phyloP scores from a whole-genome alignment of 176 grass and related monocot genomes.

The Chrysopogon serrulatus region DNA sequence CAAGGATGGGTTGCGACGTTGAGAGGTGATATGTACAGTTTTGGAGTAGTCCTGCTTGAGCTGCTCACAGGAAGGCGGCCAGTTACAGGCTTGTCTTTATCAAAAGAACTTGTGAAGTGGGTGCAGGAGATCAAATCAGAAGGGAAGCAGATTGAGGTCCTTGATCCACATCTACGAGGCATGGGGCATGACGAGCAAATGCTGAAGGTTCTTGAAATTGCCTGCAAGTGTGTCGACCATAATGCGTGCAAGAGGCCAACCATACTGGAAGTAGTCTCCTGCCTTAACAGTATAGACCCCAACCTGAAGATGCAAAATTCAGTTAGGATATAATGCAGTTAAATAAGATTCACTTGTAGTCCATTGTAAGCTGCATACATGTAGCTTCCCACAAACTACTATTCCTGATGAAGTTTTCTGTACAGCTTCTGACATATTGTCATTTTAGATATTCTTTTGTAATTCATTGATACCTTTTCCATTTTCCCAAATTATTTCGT shows the following conservation, averaged over 20 bases:
- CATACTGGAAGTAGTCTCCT: constrained; percentile 35
- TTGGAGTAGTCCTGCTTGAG: constrained; percentile 76
- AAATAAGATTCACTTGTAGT: neutral
- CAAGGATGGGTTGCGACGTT: constrained; percentile 63
- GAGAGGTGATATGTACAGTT: constrained; percentile 80
- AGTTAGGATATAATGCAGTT: neutral
- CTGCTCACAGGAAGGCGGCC: constrained; percentile 60
- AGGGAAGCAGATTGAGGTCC: constrained; percentile 39
- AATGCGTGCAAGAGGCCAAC: constrained; percentile 41
- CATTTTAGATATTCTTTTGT: neutral
- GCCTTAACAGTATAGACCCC: constrained; percentile 9
- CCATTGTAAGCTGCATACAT: neutral
- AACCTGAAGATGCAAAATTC: neutral
- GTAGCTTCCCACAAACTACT: neutral
- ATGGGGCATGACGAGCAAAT: constrained; percentile 50
- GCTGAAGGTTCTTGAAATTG: constrained; percentile 54
- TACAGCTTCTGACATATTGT: neutral
- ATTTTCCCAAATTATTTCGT: neutral
- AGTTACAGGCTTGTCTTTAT: constrained; percentile 30
- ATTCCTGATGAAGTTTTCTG: neutral
- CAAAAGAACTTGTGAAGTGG: constrained; percentile 58
- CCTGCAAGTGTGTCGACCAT: constrained; percentile 35
- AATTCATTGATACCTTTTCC: neutral
- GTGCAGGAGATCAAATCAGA: constrained; percentile 35
- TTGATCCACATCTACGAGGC: constrained; percentile 31